Percentiles rank a stretch among this genome's conserved stretches.
Evolutionary conservation across 352 stramenopile genomes (phyloP).

Genomic region (Thalassiosira livingstoniorum): DNA sequence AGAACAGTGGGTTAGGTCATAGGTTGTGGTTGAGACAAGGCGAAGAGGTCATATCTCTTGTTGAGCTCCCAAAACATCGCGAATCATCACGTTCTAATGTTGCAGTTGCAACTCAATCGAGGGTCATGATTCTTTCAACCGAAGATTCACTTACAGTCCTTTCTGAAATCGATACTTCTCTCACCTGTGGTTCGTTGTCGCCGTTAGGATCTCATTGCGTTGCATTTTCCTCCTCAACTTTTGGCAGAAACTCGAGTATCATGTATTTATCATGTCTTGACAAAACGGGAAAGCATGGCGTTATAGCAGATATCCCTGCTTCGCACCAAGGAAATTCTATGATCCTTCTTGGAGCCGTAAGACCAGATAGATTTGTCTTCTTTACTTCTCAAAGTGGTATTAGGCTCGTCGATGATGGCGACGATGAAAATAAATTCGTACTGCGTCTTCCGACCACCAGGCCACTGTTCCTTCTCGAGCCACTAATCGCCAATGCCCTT

Average conservation of each 20-base stretch:
- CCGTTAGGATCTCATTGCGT: slow-evolving; percentile 80
- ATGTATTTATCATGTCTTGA: slow-evolving; percentile 81
- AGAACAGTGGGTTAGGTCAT: slow-evolving; percentile 50
- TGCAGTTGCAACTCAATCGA: slow-evolving; percentile 68
- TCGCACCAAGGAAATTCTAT: slow-evolving; percentile 23
- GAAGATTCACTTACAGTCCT: slow-evolving; percentile 56
- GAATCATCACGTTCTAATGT: slow-evolving; percentile 53
- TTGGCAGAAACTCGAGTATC: slow-evolving; percentile 36
- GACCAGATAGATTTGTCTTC: slow-evolving; percentile 78
- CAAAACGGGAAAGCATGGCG: slow-evolving; percentile 38
- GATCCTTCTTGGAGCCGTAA: slow-evolving; percentile 65
- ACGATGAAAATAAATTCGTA: slow-evolving; percentile 65
- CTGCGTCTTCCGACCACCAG: slow-evolving; percentile 62
- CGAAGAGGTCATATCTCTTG: slow-evolving; percentile 72
- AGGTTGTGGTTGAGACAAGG: slow-evolving; percentile 67
- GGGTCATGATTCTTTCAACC: slow-evolving; percentile 78
- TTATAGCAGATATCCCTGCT: slow-evolving; percentile 68
- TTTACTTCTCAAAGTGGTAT: slow-evolving; percentile 54
- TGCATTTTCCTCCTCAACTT: slow-evolving; percentile 69
- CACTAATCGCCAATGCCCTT: slow-evolving; percentile 82
- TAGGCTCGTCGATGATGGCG: slow-evolving; percentile 58
- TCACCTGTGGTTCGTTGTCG: slow-evolving; percentile 62
- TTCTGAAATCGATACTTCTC: slow-evolving; percentile 50
- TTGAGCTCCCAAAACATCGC: slow-evolving; percentile 67
- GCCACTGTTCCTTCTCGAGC: slow-evolving; percentile 78